Percentiles rank a stretch among this genome's conserved stretches.
Evolutionary conservation across 2,329 filamentous ascomycete species (phyloP).

Genomic region (Aspergillus pseudonomiae): DNA sequence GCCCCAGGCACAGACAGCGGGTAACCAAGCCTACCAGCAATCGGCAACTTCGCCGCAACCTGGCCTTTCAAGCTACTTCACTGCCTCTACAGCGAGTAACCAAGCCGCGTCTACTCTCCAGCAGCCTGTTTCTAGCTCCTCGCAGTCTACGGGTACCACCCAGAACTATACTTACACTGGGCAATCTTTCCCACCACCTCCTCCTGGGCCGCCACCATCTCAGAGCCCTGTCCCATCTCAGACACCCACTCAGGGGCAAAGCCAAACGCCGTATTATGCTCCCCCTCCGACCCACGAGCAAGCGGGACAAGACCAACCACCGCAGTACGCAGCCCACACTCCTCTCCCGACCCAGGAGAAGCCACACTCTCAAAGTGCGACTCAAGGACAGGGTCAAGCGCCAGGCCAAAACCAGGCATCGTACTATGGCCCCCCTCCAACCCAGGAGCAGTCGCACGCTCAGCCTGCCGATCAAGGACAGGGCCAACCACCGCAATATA

Average conservation of each 20-base stretch:
- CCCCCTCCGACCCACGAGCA: not conserved
- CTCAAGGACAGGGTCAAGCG: not conserved
- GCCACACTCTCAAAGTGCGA: not conserved
- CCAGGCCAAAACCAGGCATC: not conserved
- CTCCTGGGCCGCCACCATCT: constrained; percentile 33
- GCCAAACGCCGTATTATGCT: not conserved
- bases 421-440: no score
- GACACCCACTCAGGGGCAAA: constrained; percentile 12
- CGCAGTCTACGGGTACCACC: constrained; percentile 13
- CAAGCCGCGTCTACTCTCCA: constrained; percentile 5
- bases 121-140: constrained; percentile 11
- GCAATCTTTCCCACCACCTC: constrained; percentile 44
- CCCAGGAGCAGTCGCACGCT: no score
- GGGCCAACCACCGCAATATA: no score
- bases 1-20: not conserved
- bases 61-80: constrained; percentile 1
- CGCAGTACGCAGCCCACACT: not conserved
- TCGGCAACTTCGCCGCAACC: constrained; percentile 11
- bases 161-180: constrained; percentile 34
- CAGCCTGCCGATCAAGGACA: no score
- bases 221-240: constrained; percentile 18
- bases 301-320: not conserved
- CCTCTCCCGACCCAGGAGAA: not conserved
- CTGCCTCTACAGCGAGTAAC: not conserved
- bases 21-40: constrained; percentile 5